Percentiles rank a stretch among this genome's conserved stretches.
phyloP scores from a whole-genome alignment of 169 alveolate genomes.

The Cyclospora cayetanensis region DNA sequence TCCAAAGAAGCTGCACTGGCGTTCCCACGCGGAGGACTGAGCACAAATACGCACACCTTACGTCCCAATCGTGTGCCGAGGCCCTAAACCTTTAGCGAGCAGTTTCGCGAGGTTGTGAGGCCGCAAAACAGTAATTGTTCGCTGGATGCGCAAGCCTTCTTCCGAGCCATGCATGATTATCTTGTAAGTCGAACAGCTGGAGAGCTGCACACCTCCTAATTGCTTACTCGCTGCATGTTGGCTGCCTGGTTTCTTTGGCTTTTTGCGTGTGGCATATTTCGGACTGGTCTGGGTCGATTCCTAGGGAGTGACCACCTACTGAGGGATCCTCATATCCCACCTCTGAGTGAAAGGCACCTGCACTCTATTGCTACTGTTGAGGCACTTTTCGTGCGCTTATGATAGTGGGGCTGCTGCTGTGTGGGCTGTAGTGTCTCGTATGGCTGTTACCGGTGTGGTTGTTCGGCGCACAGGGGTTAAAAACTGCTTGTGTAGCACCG shows the following conservation, averaged over 20 bases:
- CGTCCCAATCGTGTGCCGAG: too few relatives aligned
- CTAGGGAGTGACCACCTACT: slow-evolving; percentile 44
- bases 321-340: slow-evolving; percentile 60
- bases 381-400: neutral
- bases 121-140: too few relatives aligned
- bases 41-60: too few relatives aligned
- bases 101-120: too few relatives aligned
- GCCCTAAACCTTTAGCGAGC: too few relatives aligned
- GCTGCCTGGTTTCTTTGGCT: neutral
- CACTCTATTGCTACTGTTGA: neutral
- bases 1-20: too few relatives aligned
- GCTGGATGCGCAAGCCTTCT: too few relatives aligned
- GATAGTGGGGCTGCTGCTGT: neutral
- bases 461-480: too few relatives aligned
- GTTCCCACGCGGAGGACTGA: too few relatives aligned
- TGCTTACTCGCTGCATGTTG: neutral
- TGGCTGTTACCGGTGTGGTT: neutral
- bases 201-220: too few relatives aligned
- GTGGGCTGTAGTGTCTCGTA: neutral
- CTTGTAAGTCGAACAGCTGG: too few relatives aligned
- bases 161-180: too few relatives aligned
- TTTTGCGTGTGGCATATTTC: neutral
- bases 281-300: slow-evolving; percentile 61
- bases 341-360: neutral
- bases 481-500: neutral